A percentile compares a stretch with the other conserved stretches of the same genome.
These are phyloP conservation scores for Candida sp. DNA, from an alignment of 1,139 yeast genomes.

Conservation along the genomic window DNA sequence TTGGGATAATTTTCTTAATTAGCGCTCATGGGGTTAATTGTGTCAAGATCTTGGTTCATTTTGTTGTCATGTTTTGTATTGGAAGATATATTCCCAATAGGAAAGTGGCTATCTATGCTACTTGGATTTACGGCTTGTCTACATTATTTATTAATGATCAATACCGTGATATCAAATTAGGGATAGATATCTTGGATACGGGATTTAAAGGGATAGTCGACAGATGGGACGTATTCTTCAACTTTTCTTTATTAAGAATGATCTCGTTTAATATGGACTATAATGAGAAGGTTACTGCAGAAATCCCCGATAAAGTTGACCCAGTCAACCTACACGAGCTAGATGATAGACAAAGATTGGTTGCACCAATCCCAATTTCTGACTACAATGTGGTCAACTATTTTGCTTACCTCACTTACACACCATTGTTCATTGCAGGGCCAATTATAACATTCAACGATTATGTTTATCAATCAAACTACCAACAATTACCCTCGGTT, in stretches of 20 bases:
- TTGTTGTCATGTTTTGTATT: constrained; percentile 51
- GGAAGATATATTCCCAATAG: constrained; percentile 38
- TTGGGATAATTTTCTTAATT: constrained; percentile 67
- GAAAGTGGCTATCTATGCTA: constrained; percentile 27
- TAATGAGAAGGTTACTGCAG: constrained; percentile 37
- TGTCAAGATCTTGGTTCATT: constrained; percentile 57
- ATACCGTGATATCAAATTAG: constrained; percentile 53
- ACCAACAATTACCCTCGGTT: constrained; percentile 33
- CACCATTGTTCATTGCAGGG: constrained; percentile 93
- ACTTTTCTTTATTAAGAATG: constrained; percentile 81
- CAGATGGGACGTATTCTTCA: constrained; percentile 96
- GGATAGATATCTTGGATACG: constrained; percentile 49
- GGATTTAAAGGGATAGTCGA: constrained; percentile 71
- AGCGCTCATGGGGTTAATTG: constrained; percentile 80
- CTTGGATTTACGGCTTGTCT: constrained; percentile 80
- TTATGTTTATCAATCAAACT: constrained; percentile 67
- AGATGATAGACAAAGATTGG: constrained; percentile 67
- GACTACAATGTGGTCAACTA: constrained; percentile 67
- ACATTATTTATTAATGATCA: constrained; percentile 76
- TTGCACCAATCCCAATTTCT: constrained; percentile 54
- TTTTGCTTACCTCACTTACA: constrained; percentile 72
- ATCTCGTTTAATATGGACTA: constrained; percentile 82
- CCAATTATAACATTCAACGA: constrained; percentile 94
- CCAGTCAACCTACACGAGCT: constrained; percentile 12
- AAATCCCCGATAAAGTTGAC: constrained; percentile 7